Evolutionary conservation across 2,329 filamentous ascomycete genomes (phyloP).

Genomic region (Colletotrichum agaves): DNA sequence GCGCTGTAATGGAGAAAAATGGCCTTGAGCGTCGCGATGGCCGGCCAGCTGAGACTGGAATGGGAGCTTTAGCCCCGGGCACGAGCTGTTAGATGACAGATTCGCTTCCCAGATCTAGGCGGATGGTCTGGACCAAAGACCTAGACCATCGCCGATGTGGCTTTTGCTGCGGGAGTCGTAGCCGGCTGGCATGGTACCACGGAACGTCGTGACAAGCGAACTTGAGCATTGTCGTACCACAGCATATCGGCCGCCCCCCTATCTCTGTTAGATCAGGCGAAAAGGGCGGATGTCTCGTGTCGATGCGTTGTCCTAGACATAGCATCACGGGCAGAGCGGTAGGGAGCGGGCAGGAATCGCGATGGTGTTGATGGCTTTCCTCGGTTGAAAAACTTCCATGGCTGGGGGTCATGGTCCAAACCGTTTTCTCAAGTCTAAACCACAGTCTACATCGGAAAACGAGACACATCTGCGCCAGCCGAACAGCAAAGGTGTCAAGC

Average conservation of each 20-base stretch:
- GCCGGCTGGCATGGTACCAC: constrained; percentile 24
- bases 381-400: background rate
- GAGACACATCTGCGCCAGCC: constrained; percentile 8
- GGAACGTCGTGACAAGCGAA: constrained; percentile 1
- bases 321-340: constrained; percentile 9
- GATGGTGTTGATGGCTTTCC: constrained; percentile 1
- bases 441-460: constrained; percentile 6
- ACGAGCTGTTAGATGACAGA: background rate
- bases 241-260: background rate
- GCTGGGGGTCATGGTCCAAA: background rate
- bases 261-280: background rate
- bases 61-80: constrained; percentile 12
- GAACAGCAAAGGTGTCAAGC: background rate
- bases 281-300: constrained; percentile 10
- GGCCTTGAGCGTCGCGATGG: constrained; percentile 1
- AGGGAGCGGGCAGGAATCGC: background rate
- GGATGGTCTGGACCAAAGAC: constrained; percentile 11
- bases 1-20: background rate
- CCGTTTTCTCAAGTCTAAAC: background rate
- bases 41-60: constrained; percentile 4
- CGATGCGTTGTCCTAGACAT: constrained; percentile 14
- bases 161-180: constrained; percentile 20
- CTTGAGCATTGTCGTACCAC: constrained; percentile 4
- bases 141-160: constrained; percentile 21
- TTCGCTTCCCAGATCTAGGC: constrained; percentile 7